A percentile compares a stretch with the other conserved stretches of the same genome.
Evolutionary conservation across 345 rosid genomes (phyloP).

Genomic region (Populus euphratica): DNA sequence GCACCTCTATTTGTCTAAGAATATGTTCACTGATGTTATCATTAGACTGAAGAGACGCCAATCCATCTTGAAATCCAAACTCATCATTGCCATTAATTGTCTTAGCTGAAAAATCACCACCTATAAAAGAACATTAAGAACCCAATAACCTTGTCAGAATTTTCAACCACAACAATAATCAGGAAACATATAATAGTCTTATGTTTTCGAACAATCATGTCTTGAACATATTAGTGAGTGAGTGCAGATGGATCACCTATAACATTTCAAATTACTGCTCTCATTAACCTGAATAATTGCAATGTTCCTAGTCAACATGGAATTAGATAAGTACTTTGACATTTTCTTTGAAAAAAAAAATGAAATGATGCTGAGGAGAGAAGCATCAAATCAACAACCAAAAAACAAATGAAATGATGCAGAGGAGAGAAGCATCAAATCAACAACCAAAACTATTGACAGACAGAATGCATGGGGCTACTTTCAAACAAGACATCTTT

Average conservation of each 20-base stretch:
- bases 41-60: constrained; percentile 39
- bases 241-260: not conserved
- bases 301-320: not conserved
- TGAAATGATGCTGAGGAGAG: not conserved
- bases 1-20: constrained; percentile 56
- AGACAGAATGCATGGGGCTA: not conserved
- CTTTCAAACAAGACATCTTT: not conserved
- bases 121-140: constrained; percentile 2
- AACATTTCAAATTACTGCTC: not conserved
- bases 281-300: not conserved
- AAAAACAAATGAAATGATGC: not conserved
- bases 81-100: constrained; percentile 33
- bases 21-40: constrained; percentile 50
- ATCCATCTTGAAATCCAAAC: constrained; percentile 38
- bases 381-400: not conserved
- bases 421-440: not conserved
- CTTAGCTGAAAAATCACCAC: constrained; percentile 36
- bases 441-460: not conserved
- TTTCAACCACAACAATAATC: not conserved
- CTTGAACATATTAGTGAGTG: not conserved
- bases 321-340: not conserved
- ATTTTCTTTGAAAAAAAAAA: not conserved
- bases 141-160: not conserved
- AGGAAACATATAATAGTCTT: not conserved
- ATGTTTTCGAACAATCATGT: not conserved